These are phyloP conservation scores for Leptodermis oblonga DNA, from an alignment of 257 asterid genomes.

Conservation along the genomic window DNA sequence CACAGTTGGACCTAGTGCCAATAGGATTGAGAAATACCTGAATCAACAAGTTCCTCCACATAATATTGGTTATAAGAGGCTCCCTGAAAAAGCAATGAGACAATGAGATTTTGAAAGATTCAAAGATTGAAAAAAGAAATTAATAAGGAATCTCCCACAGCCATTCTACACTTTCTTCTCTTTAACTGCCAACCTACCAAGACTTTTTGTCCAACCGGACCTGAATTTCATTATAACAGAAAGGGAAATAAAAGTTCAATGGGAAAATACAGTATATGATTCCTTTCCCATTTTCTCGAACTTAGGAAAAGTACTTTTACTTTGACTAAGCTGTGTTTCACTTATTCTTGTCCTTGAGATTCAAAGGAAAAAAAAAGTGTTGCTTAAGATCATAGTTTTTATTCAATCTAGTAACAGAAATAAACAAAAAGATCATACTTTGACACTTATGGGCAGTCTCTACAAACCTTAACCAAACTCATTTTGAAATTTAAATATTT, in stretches of 20 bases:
- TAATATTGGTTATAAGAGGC: constrained; percentile 88
- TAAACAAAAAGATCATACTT: no score
- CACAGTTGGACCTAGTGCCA: background rate
- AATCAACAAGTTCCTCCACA: constrained; percentile 93
- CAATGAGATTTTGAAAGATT: no score
- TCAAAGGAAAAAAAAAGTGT: background rate
- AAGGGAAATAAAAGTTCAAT: background rate
- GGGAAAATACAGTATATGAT: background rate
- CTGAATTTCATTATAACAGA: background rate
- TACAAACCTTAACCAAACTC: background rate
- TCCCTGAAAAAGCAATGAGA: constrained; percentile 50
- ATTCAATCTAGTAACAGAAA: no score
- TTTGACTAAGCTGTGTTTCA: background rate
- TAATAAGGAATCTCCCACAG: background rate
- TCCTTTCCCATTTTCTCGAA: background rate
- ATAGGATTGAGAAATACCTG: constrained; percentile 51
- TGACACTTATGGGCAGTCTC: background rate
- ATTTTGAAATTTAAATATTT: no score
- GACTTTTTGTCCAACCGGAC: background rate
- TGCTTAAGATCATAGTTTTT: no score
- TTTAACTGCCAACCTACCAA: background rate
- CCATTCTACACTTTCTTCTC: background rate
- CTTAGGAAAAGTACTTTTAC: background rate
- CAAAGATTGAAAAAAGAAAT: background rate
- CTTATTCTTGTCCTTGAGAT: background rate